These are phyloP conservation scores for Dittrichia graveolens DNA, from an alignment of 129 eudicot genomes.

Conservation along the genomic window DNA sequence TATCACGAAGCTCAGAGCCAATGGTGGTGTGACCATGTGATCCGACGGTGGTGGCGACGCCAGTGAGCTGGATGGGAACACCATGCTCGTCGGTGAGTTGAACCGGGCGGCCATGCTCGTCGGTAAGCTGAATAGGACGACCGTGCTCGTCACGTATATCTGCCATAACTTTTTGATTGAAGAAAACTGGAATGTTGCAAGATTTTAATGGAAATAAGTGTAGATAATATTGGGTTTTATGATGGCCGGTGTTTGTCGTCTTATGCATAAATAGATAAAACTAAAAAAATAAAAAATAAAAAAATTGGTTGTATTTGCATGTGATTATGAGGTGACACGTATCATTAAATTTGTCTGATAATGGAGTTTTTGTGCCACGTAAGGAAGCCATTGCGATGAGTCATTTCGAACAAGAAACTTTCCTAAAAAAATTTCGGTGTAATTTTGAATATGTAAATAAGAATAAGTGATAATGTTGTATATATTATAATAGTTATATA, in stretches of 20 bases:
- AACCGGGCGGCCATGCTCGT: conserved; percentile 60
- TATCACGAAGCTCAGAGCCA: conserved; percentile 22
- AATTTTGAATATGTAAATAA: too few relatives aligned
- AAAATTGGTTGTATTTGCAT: conserved; percentile 23
- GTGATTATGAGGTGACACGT: conserved; percentile 25
- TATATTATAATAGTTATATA: too few relatives aligned
- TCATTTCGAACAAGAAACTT: neutral
- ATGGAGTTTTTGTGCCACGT: conserved; percentile 24
- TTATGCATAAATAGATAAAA: neutral
- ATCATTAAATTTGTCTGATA: neutral
- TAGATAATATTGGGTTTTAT: neutral
- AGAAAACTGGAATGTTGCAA: neutral
- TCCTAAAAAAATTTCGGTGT: too few relatives aligned
- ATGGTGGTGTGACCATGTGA: conserved; percentile 23
- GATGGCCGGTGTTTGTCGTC: conserved; percentile 28
- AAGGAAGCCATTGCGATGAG: conserved; percentile 1
- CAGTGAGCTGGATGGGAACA: conserved; percentile 58
- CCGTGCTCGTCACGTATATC: conserved; percentile 70
- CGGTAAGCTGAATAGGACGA: conserved; percentile 71
- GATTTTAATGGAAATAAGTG: neutral
- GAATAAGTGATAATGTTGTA: too few relatives aligned
- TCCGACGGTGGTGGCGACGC: conserved; percentile 53
- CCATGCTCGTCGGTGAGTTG: conserved; percentile 72
- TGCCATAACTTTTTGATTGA: conserved; percentile 36
- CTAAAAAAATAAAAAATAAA: too few relatives aligned